These are phyloP conservation scores for Metschnikowia santaceciliae DNA, from an alignment of 805 yeast species.

Conservation along the genomic window DNA sequence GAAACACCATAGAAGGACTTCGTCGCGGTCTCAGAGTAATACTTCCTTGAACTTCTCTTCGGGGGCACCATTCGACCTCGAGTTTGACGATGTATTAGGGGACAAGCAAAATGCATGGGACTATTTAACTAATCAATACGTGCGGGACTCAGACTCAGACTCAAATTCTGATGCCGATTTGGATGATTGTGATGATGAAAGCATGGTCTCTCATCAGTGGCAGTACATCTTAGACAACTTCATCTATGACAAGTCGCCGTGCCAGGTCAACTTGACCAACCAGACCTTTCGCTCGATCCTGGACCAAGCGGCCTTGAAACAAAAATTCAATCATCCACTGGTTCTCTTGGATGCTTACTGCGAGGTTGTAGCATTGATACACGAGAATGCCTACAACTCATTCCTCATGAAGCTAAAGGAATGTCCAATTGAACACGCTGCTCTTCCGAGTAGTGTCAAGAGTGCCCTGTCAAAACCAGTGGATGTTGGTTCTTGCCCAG, in stretches of 20 bases:
- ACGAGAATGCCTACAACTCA: conserved; percentile 31
- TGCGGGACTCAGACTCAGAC: conserved; percentile 14
- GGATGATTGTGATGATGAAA: conserved; percentile 1
- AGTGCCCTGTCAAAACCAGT: not conserved
- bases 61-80: conserved; percentile 18
- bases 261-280: conserved; percentile 47
- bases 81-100: conserved; percentile 22
- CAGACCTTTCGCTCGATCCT: conserved; percentile 29
- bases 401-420: conserved; percentile 6
- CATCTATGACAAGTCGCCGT: conserved; percentile 39
- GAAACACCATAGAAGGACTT: conserved; percentile 3
- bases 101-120: conserved; percentile 20
- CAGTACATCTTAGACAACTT: conserved; percentile 36
- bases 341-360: conserved; percentile 26
- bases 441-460: not conserved
- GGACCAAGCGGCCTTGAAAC: conserved; percentile 9
- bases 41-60: conserved; percentile 5
- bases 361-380: conserved; percentile 30
- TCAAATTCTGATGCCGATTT: not conserved
- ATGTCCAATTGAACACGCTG: not conserved
- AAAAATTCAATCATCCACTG: conserved; percentile 26
- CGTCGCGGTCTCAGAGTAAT: conserved; percentile 7
- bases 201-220: conserved; percentile 29
- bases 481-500: not conserved
- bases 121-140: conserved; percentile 11